Evolutionary conservation across 345 rosid genomes (phyloP).

Genomic region (Euphorbia lathyris): DNA sequence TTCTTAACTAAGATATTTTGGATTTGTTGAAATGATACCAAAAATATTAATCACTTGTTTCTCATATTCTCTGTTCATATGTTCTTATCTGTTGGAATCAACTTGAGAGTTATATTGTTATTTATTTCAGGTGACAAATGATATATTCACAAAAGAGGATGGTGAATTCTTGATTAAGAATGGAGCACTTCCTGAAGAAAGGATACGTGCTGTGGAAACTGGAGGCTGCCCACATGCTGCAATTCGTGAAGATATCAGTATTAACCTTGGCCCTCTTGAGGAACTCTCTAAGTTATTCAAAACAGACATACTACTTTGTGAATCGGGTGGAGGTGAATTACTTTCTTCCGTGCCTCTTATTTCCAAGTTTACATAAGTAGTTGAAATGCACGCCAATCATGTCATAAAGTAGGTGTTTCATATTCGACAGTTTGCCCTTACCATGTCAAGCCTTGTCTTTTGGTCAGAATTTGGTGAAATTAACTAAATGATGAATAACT

Average conservation of each 20-base stretch:
- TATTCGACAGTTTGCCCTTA: background rate
- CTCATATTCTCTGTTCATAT: background rate
- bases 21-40: background rate
- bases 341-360: background rate
- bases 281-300: slow-evolving; percentile 84
- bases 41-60: background rate
- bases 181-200: slow-evolving; percentile 88
- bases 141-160: slow-evolving; percentile 95
- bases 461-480: background rate
- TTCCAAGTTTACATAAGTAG: too few species aligned
- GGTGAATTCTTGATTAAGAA: slow-evolving; percentile 92
- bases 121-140: slow-evolving; percentile 78
- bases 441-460: background rate
- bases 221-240: slow-evolving; percentile 99
- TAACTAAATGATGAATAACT: background rate
- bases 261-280: slow-evolving; percentile 94
- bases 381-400: background rate
- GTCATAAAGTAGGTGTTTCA: background rate
- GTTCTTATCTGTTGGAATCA: background rate
- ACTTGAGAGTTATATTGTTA: background rate
- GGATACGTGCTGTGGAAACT: slow-evolving; percentile 91
- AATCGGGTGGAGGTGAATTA: slow-evolving; percentile 94
- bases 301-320: slow-evolving; percentile 87
- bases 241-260: slow-evolving; percentile 96
- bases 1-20: background rate